These are phyloP conservation scores for Hypseocharis bilobata DNA, from an alignment of 441 rosid genomes.

Conservation along the genomic window DNA sequence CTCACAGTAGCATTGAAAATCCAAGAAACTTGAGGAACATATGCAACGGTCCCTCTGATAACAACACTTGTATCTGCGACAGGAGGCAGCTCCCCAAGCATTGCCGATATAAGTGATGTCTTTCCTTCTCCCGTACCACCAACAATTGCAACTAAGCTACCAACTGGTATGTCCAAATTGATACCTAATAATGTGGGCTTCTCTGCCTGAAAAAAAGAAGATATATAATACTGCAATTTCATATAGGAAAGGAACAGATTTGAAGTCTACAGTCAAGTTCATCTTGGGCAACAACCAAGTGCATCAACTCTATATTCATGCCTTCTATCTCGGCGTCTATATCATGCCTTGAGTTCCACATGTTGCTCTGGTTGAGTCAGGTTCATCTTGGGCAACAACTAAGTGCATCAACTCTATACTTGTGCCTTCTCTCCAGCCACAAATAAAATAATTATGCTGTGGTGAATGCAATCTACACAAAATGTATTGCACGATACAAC, in stretches of 20 bases:
- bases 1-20: constrained; percentile 92
- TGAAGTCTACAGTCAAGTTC: constrained; percentile 1
- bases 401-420: background rate
- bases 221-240: constrained; percentile 11
- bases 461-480: too few species aligned
- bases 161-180: constrained; percentile 73
- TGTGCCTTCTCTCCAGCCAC: background rate
- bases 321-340: too few species aligned
- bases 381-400: too few species aligned
- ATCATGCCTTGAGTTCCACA: too few species aligned
- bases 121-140: constrained; percentile 97
- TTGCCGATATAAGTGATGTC: constrained; percentile 85
- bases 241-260: background rate
- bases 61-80: constrained; percentile 46
- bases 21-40: constrained; percentile 97
- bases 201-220: constrained; percentile 47
- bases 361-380: too few species aligned
- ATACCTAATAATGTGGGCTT: constrained; percentile 65
- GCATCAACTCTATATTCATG: background rate
- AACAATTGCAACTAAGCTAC: constrained; percentile 88
- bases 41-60: constrained; percentile 74
- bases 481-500: too few species aligned
- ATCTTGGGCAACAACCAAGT: too few species aligned
- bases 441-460: too few species aligned
- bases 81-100: constrained; percentile 90